phyloP scores from a whole-genome alignment of 2,329 filamentous ascomycete species.

The Sporothrix inflata region DNA sequence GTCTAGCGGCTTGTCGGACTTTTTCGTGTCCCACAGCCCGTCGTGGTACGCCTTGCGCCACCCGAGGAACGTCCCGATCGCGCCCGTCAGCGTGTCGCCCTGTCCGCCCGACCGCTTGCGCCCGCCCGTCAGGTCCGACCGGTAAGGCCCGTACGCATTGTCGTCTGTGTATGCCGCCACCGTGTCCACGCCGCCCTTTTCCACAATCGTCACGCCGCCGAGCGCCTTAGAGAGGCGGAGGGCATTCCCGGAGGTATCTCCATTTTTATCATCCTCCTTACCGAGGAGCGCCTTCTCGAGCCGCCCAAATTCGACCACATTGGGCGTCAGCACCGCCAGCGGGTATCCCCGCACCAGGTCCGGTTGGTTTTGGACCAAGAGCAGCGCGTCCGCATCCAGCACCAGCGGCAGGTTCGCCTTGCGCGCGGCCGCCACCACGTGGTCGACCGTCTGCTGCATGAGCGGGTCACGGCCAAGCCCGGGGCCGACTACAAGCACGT shows the following conservation, averaged over 20 bases:
- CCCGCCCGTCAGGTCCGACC: constrained; percentile 78
- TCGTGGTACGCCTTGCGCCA: constrained; percentile 90
- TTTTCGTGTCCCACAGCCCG: constrained; percentile 70
- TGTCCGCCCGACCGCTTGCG: constrained; percentile 91
- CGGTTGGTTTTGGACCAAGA: constrained; percentile 74
- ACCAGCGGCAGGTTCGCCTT: constrained; percentile 76
- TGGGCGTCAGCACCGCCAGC: constrained; percentile 88
- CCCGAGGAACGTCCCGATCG: constrained; percentile 82
- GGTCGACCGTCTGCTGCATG: constrained; percentile 84
- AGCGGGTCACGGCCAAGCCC: constrained; percentile 86
- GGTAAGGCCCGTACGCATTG: constrained; percentile 55
- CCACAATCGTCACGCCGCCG: constrained; percentile 85
- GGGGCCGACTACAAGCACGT: constrained; percentile 90
- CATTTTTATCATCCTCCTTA: constrained; percentile 42
- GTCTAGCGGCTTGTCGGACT: constrained; percentile 34
- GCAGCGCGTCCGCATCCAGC: constrained; percentile 86
- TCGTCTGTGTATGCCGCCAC: constrained; percentile 49
- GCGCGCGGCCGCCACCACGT: constrained; percentile 77
- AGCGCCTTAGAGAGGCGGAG: constrained; percentile 72
- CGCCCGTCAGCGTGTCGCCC: constrained; percentile 91
- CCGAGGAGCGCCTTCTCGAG: constrained; percentile 71
- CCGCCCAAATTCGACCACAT: constrained; percentile 88
- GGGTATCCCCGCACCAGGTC: constrained; percentile 78
- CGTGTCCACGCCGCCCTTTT: constrained; percentile 83
- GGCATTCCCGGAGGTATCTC: constrained; percentile 49